Conservation (phyloP, 73 alveolate species). For the Tetrahymena elliotti region DNA sequence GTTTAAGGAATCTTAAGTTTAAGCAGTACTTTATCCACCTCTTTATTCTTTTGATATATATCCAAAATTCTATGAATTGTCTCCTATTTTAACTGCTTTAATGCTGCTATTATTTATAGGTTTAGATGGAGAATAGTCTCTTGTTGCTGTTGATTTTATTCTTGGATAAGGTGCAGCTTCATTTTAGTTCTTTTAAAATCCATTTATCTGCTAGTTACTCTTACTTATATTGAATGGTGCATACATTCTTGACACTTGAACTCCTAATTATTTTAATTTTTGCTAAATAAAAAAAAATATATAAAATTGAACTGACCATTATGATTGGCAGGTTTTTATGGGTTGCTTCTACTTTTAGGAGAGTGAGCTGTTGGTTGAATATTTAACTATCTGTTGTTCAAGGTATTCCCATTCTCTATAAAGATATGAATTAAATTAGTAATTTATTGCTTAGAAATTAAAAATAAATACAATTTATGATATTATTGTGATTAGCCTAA, state of each 20-base stretch:
- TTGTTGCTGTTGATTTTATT: background rate
- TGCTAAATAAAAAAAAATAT: background rate
- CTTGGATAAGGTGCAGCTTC: background rate
- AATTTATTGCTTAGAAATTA: no score
- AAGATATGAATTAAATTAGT: background rate
- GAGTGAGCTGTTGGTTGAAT: background rate
- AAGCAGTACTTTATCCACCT: background rate
- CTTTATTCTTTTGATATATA: background rate
- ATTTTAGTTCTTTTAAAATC: background rate
- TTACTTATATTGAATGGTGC: background rate
- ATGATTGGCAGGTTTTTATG: background rate
- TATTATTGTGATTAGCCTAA: background rate
- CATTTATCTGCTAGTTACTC: background rate
- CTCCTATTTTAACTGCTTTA: background rate
- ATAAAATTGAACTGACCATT: background rate
- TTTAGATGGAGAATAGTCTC: background rate
- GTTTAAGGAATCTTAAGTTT: background rate
- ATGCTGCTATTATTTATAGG: background rate
- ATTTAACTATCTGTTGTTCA: background rate
- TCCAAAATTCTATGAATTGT: background rate
- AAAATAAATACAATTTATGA: background rate
- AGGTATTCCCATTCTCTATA: background rate
- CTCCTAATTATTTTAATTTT: background rate
- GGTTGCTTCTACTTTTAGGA: background rate
- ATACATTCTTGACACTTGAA: background rate